Conservation (phyloP, 129 eudicot species). For the Silybum marianum region DNA sequence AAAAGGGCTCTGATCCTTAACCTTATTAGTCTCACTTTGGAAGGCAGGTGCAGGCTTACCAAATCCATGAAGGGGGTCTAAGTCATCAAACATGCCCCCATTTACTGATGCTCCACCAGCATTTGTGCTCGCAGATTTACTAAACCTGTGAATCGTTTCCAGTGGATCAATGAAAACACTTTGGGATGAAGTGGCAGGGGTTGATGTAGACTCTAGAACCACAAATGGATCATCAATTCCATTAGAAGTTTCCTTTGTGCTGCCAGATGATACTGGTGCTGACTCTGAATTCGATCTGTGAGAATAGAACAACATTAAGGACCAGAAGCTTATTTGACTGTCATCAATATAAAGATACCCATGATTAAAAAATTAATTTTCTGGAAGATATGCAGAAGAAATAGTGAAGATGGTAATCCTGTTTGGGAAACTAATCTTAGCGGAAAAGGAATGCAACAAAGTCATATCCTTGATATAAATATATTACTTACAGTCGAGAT, state of each 20-base stretch:
- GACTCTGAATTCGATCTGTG: conserved; percentile 59
- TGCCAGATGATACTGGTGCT: conserved; percentile 37
- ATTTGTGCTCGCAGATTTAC: conserved; percentile 51
- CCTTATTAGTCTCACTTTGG: conserved; percentile 43
- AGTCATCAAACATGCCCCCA: conserved; percentile 65
- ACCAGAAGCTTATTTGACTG: background rate
- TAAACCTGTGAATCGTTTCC: conserved; percentile 53
- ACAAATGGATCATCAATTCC: conserved; percentile 71
- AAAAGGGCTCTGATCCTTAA: conserved; percentile 57
- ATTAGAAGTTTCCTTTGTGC: conserved; percentile 45
- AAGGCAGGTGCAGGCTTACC: conserved; percentile 62
- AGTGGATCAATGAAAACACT: conserved; percentile 59
- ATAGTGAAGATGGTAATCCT: background rate
- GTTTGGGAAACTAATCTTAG: background rate
- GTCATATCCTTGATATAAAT: background rate
- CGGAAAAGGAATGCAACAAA: background rate
- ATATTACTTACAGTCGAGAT: background rate
- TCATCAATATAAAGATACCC: background rate
- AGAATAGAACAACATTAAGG: conserved; percentile 14
- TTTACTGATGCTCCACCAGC: conserved; percentile 49
- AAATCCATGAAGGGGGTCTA: conserved; percentile 74
- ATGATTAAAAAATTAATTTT: background rate
- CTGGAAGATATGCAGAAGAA: background rate
- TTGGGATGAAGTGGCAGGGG: conserved; percentile 47
- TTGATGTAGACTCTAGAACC: conserved; percentile 58